These are phyloP conservation scores for Moniliophthora roreri DNA, from an alignment of 1,284 basidiomycete species.

Conservation along the genomic window DNA sequence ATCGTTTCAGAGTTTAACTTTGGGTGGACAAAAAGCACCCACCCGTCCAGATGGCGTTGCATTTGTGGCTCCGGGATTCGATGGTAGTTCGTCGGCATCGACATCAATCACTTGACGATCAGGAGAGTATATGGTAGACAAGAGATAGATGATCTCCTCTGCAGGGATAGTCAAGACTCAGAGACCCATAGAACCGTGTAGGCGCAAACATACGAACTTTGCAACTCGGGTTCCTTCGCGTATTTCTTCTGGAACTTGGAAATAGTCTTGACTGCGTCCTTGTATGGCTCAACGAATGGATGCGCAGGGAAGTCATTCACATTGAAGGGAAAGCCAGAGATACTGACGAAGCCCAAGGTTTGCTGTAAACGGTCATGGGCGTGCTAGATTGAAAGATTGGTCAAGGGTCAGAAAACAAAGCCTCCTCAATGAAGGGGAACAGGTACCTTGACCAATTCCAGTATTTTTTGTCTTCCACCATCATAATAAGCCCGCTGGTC, in stretches of 20 bases:
- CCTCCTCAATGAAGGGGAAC: not conserved
- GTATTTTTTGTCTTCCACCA: not conserved
- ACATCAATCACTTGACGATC: not conserved
- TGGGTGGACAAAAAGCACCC: too few relatives aligned
- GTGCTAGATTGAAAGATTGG: too few relatives aligned
- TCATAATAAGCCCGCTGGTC: not conserved
- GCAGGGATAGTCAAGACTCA: not conserved
- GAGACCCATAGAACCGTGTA: not conserved
- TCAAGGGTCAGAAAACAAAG: not conserved
- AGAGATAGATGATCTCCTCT: not conserved
- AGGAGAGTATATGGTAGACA: not conserved
- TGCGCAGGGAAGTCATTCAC: too few relatives aligned
- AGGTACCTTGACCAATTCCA: not conserved
- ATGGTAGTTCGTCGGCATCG: not conserved
- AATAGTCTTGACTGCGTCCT: too few relatives aligned
- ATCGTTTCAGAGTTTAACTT: too few relatives aligned
- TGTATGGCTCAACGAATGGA: too few relatives aligned
- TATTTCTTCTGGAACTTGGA: too few relatives aligned
- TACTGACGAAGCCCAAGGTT: too few relatives aligned
- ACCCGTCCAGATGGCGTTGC: not conserved
- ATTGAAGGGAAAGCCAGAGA: too few relatives aligned
- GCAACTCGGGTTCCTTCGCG: too few relatives aligned
- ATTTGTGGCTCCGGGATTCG: not conserved
- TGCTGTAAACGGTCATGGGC: too few relatives aligned
- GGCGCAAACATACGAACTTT: too few relatives aligned